Base-by-base conservation (phyloP, 768 basidiomycete species). In the Rickenella mellea region DNA sequence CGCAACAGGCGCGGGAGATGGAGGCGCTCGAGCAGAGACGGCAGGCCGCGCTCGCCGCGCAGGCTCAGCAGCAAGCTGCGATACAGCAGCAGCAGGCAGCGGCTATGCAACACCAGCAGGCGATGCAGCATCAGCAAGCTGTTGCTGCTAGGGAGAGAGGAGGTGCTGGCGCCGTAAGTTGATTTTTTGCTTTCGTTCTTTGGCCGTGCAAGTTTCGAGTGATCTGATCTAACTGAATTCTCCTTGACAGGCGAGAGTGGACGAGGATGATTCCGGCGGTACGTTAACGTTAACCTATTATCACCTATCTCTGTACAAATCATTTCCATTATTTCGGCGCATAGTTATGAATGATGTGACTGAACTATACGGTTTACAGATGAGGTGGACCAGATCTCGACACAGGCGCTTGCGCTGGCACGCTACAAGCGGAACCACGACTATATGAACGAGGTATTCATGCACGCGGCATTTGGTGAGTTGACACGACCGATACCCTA, bases 341-440 rank as follows among this genome's bases (percentile, higher is more conserved):
- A 40, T 32, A 19, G 52, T 50, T 27, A 52, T 50, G 38, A 51
- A 54, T 27, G 49, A 51, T 28, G 33, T n/a, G n/a, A n/a, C 17
- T 9, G 28, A 37, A 33, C 43, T 9, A 15, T 17, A 2, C 24
- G 14, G 9, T 4, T 27, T 8, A 24, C 26, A 73, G 79, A 84
- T 50, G 83, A 85, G 47, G 61, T 69, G 19, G 85, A 88, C 45
- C 65, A 70, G 45, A 80, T 88, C 45, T 82, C 86, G 0, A 76
- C 82, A 2, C 72, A 82, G 31, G 74, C 83, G 2, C 67, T 88
- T 12, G 82, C 87, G 6, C 52, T 83, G 27, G 72, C 77, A 14
- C 70, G 86, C 27, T 90, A 87, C 54, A 74, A 70, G 49, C 76
- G 85, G 5, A 90, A 90, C 52, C 84, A 89, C 52, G 86, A 87